Evolutionary conservation across 2,329 filamentous ascomycete genomes (phyloP).

Genomic region (Trichoderma citrinoviride): DNA sequence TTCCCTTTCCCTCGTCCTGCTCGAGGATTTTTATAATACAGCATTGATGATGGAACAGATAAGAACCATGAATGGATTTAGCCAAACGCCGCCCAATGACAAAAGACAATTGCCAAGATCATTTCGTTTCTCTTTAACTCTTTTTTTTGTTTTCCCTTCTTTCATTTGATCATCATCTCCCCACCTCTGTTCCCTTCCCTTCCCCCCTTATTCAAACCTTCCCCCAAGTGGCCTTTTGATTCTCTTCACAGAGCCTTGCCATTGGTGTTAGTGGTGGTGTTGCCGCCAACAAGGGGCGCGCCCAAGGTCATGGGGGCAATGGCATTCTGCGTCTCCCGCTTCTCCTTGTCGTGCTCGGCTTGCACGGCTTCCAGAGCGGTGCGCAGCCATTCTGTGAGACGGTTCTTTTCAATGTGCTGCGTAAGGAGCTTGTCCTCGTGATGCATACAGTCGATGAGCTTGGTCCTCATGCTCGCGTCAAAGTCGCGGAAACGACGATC

Average conservation of each 20-base stretch:
- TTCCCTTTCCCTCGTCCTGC: neutral
- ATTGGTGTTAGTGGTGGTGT: slow-evolving; percentile 5
- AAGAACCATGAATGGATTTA: neutral
- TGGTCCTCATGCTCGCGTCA: slow-evolving; percentile 62
- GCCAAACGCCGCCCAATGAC: slow-evolving; percentile 24
- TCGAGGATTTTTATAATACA: slow-evolving; percentile 17
- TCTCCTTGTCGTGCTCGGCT: slow-evolving; percentile 33
- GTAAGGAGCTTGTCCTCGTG: slow-evolving; percentile 67
- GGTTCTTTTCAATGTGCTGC: slow-evolving; percentile 63
- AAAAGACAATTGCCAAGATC: slow-evolving; percentile 4
- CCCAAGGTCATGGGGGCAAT: slow-evolving; percentile 4
- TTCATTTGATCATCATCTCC: neutral
- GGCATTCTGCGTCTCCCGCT: slow-evolving; percentile 31
- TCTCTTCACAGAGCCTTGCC: neutral
- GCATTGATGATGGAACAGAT: slow-evolving; percentile 19
- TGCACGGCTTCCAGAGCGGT: slow-evolving; percentile 41
- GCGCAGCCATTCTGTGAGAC: slow-evolving; percentile 66
- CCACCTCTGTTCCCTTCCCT: neutral
- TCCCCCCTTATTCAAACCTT: neutral
- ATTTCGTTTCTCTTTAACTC: slow-evolving; percentile 18
- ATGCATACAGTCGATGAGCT: slow-evolving; percentile 68
- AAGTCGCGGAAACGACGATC: slow-evolving; percentile 59
- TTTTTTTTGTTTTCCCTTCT: neutral
- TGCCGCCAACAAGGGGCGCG: neutral
- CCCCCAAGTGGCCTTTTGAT: neutral